Evolutionary conservation across 306 rosid species (phyloP).

Genomic region (Castanopsis chinensis): DNA sequence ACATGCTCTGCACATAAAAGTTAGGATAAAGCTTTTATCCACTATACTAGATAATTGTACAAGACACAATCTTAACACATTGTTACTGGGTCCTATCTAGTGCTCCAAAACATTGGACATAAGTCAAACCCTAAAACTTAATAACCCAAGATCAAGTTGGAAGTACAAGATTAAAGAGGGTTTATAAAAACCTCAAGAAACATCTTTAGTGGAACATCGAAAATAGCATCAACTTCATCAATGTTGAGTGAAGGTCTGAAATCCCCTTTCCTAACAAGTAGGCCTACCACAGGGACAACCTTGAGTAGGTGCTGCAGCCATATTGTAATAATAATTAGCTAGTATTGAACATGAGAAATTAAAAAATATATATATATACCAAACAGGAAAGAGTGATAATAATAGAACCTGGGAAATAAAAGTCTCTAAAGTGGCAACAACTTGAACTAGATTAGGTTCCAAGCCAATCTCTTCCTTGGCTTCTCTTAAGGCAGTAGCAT

Average conservation of each 20-base stretch:
- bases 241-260: constrained; percentile 31
- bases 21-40: no score
- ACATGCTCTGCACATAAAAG: no score
- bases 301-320: constrained; percentile 21
- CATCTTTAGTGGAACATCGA: constrained; percentile 36
- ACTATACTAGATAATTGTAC: no score
- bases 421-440: constrained; percentile 27
- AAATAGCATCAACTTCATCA: constrained; percentile 32
- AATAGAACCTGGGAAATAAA: constrained; percentile 25
- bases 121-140: no score
- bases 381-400: neutral
- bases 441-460: constrained; percentile 24
- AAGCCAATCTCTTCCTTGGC: constrained; percentile 41
- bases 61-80: no score
- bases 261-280: constrained; percentile 19
- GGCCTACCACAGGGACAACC: constrained; percentile 35
- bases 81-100: no score
- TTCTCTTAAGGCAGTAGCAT: constrained; percentile 37
- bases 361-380: no score
- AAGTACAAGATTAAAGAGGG: neutral
- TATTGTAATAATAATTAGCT: neutral
- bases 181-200: constrained; percentile 31
- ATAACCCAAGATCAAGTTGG: neutral
- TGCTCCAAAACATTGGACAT: no score
- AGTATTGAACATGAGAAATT: neutral